Evolutionary conservation across 1,139 yeast species (phyloP).

Genomic region (Magnusiomyces ingens): DNA sequence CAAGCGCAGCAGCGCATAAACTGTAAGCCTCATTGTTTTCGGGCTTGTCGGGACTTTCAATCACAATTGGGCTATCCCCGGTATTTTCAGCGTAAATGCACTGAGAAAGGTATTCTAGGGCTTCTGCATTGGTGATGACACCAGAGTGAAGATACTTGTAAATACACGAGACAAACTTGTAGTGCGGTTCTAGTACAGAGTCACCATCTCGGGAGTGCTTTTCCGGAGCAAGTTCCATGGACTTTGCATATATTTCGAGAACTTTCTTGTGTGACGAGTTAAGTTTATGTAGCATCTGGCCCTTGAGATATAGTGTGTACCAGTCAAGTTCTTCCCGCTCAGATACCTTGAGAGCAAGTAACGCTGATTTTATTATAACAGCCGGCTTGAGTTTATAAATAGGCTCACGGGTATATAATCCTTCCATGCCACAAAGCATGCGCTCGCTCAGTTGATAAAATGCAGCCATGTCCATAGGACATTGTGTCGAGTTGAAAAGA

Average conservation of each 20-base stretch:
- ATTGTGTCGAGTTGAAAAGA: slow-evolving; percentile 47
- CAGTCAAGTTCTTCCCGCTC: slow-evolving; percentile 44
- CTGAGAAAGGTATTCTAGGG: slow-evolving; percentile 35
- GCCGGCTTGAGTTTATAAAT: slow-evolving; percentile 24
- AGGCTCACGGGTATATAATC: slow-evolving; percentile 22
- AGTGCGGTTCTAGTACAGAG: slow-evolving; percentile 64
- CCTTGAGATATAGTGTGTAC: slow-evolving; percentile 52
- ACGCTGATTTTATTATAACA: slow-evolving; percentile 25
- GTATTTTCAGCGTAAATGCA: slow-evolving; percentile 22
- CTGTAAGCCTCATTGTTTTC: slow-evolving; percentile 22
- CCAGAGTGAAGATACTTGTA: slow-evolving; percentile 49
- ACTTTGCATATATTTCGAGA: slow-evolving; percentile 22
- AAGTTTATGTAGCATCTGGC: slow-evolving; percentile 53
- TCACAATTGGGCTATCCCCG: slow-evolving; percentile 1
- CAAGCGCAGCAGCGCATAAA: slow-evolving; percentile 34
- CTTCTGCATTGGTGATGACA: slow-evolving; percentile 35
- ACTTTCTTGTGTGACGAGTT: slow-evolving; percentile 21
- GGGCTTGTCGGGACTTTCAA: slow-evolving; percentile 8
- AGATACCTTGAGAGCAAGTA: slow-evolving; percentile 26
- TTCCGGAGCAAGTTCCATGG: slow-evolving; percentile 36
- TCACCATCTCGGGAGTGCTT: slow-evolving; percentile 39
- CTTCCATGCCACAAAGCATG: slow-evolving; percentile 26
- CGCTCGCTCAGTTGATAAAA: slow-evolving; percentile 24
- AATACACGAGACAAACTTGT: slow-evolving; percentile 50
- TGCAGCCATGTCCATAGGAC: slow-evolving; percentile 54